Percentiles rank a stretch among this genome's conserved stretches.
Conservation (phyloP, 306 rosid genomes). For the Quercus robur region DNA sequence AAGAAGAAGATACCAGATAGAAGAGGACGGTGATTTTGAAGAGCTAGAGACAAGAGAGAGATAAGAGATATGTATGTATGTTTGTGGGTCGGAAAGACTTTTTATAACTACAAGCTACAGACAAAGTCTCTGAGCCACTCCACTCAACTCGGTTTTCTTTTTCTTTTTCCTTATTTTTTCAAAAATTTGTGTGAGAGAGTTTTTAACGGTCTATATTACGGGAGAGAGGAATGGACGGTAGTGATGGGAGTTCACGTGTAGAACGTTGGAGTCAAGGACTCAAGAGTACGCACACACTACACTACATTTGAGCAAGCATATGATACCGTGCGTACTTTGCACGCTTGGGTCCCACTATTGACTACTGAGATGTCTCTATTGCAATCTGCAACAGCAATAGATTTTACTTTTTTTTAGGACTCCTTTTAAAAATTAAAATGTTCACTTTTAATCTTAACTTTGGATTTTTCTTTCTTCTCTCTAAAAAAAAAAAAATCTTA, state of each 20-base stretch:
- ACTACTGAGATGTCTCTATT: no score
- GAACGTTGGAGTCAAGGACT: not conserved
- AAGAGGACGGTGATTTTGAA: not conserved
- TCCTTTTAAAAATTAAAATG: no score
- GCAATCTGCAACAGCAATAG: no score
- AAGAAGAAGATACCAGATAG: not conserved
- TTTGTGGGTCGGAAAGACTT: not conserved
- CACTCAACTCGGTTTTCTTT: not conserved
- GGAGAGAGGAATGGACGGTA: not conserved
- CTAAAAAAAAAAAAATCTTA: no score
- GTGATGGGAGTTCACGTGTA: not conserved
- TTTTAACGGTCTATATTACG: not conserved
- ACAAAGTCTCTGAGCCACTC: conserved; percentile 18
- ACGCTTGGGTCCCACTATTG: no score
- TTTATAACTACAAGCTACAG: conserved; percentile 11
- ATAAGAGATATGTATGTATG: not conserved
- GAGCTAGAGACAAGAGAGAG: not conserved
- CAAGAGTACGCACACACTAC: no score
- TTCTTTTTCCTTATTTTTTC: not conserved
- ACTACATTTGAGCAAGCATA: no score
- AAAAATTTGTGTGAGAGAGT: not conserved
- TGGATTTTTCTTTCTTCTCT: no score
- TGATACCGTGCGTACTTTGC: no score
- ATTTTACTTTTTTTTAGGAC: no score
- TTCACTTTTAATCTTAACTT: no score